phyloP scores from a whole-genome alignment of 345 rosid genomes.

The Raphanus sativus region DNA sequence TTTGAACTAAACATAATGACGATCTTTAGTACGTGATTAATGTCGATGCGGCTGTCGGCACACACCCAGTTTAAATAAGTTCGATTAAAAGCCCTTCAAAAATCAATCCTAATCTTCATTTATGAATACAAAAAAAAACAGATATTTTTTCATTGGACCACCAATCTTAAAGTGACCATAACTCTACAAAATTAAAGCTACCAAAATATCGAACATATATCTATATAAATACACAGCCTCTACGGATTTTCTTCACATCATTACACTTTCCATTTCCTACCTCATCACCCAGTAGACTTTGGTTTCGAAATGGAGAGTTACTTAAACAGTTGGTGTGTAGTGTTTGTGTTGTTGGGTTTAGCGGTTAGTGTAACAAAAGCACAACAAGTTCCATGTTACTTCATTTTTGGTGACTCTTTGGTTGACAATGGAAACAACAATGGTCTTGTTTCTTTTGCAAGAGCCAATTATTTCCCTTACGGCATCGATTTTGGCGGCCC shows the following conservation, averaged over 20 bases:
- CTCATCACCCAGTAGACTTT: neutral
- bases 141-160: slow-evolving; percentile 19
- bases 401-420: slow-evolving; percentile 85
- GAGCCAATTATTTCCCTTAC: slow-evolving; percentile 76
- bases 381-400: slow-evolving; percentile 77
- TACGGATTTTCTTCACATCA: slow-evolving; percentile 21
- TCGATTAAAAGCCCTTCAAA: neutral
- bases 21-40: neutral
- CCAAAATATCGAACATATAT: neutral
- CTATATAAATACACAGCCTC: slow-evolving; percentile 29
- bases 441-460: slow-evolving; percentile 63
- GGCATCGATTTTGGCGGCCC: slow-evolving; percentile 88
- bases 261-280: slow-evolving; percentile 15
- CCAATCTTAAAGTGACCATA: slow-evolving; percentile 20
- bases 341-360: slow-evolving; percentile 32
- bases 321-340: slow-evolving; percentile 29
- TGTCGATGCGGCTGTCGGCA: slow-evolving; percentile 21
- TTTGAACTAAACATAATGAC: neutral
- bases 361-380: slow-evolving; percentile 25
- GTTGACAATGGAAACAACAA: slow-evolving; percentile 94
- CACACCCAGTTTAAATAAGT: neutral
- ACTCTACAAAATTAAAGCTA: slow-evolving; percentile 9
- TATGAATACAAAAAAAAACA: neutral
- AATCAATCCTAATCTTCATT: slow-evolving; percentile 8
- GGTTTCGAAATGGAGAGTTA: slow-evolving; percentile 33